Evolutionary conservation across 495 filamentous ascomycete species (phyloP), one percentile per base, ranked within the genome.

Genomic region (Hyaloscypha hepaticicola): DNA sequence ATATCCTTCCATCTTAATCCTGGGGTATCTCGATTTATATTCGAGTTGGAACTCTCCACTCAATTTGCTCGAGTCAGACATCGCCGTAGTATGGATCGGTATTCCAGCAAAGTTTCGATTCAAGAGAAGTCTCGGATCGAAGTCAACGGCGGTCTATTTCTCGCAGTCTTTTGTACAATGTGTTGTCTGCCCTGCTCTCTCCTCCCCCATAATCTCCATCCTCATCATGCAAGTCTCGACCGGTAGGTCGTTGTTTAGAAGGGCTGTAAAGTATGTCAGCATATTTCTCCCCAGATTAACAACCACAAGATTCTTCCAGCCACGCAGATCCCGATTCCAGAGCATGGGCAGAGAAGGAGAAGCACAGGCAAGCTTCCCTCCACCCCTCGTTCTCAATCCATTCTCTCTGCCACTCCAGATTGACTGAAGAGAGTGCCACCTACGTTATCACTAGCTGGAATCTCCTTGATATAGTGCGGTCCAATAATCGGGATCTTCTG

Each of bases 371-470:
- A n/a, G n/a, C n/a, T 45, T 45, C 38, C 38, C 14, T 45, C 38
- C 38, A 16, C 6, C 14, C 12, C 38, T 19, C 38, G 11, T 19
- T 45, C 38, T 19, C 38, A 16, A 9, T 16, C 19, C 38, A 16
- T 19, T 16, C 14, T 16, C 14, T 11, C 7, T 8, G 11, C 38
- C 38, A 45, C 6, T 16, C 7, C 50, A 25, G 22, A 27, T 8
- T 6, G 33, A 11, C 19, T 26, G 38, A 63, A 59, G 25, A 58
- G 51, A 59, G 41, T 50, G 12, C 2, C 26, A 69, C 71, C 34
- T 70, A 73, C 71, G 49, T 88, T 88, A 77, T 90, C 87, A 77
- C 87, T 85, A 45, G 87, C 79, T 65, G 85, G 77, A 68, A 88
- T 74, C 72, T 83, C 79, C 66, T 80, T 79, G 68, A 83, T 75